Conservation (phyloP, 768 basidiomycete genomes). For the Sporobolomyces pararoseus region DNA sequence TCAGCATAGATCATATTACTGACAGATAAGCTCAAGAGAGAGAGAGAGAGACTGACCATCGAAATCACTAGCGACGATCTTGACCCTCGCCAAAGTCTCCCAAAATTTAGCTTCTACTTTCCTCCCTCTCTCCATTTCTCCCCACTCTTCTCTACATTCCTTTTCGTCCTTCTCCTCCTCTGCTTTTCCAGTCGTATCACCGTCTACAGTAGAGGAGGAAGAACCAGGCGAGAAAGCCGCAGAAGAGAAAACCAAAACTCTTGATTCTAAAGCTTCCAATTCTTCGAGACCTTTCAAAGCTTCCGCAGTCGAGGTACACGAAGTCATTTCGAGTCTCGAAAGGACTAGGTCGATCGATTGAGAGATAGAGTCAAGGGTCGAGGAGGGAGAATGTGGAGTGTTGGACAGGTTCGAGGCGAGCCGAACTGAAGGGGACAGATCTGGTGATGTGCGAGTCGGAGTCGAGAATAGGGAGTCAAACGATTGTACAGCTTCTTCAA, state of each 20-base stretch:
- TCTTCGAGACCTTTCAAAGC: not conserved
- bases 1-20: too few species aligned
- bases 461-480: too few species aligned
- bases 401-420: not conserved
- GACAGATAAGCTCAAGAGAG: not conserved
- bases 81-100: not conserved
- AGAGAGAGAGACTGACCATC: not conserved
- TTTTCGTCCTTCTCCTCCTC: not conserved
- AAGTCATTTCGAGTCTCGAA: not conserved
- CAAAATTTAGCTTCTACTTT: constrained; percentile 12
- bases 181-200: not conserved
- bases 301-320: not conserved
- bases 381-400: not conserved
- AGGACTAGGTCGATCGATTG: not conserved
- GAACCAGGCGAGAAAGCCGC: not conserved
- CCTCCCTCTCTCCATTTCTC: not conserved
- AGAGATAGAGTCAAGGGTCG: not conserved
- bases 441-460: too few species aligned
- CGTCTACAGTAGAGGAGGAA: not conserved
- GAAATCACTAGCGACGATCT: not conserved
- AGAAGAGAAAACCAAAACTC: not conserved
- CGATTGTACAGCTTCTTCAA: too few species aligned
- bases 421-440: not conserved
- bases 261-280: not conserved
- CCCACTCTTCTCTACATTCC: not conserved